Evolutionary conservation across 441 rosid species (phyloP).

Genomic region (Gossypium davidsonii): DNA sequence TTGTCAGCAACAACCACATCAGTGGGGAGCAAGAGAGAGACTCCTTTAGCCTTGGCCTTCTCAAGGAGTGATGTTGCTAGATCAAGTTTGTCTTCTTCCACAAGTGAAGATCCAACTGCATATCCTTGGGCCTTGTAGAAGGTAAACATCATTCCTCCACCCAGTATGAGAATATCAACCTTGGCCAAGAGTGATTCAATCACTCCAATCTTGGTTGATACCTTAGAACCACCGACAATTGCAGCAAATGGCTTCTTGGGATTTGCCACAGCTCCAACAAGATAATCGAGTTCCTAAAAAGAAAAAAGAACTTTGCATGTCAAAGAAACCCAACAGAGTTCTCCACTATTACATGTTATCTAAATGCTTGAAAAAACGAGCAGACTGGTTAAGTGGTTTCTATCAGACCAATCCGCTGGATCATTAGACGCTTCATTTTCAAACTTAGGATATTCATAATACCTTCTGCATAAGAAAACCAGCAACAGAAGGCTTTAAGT

Average conservation of each 20-base stretch:
- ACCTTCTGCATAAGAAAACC: constrained; percentile 99
- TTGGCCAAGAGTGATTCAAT: constrained; percentile 75
- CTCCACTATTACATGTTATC: neutral
- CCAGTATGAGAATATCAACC: constrained; percentile 66
- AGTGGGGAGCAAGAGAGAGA: constrained; percentile 65
- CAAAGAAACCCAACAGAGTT: neutral
- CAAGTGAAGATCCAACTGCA: constrained; percentile 73
- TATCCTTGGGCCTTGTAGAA: constrained; percentile 89
- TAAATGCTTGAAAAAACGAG: neutral
- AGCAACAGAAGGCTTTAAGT: constrained; percentile 87
- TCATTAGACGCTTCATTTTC: neutral
- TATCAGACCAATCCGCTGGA: neutral
- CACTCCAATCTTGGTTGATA: constrained; percentile 85
- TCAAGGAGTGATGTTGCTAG: constrained; percentile 71
- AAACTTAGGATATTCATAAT: neutral
- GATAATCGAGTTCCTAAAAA: constrained; percentile 85
- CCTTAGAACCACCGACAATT: constrained; percentile 90
- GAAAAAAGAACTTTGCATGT: constrained; percentile 6
- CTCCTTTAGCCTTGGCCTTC: constrained; percentile 82
- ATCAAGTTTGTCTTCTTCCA: constrained; percentile 85
- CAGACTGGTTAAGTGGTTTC: neutral
- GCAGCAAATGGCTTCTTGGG: constrained; percentile 98
- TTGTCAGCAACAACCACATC: constrained; percentile 88
- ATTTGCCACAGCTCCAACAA: constrained; percentile 82
- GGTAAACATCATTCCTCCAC: constrained; percentile 93